Conservation (phyloP, 257 asterid species). For the Rubia yunnanensis region DNA sequence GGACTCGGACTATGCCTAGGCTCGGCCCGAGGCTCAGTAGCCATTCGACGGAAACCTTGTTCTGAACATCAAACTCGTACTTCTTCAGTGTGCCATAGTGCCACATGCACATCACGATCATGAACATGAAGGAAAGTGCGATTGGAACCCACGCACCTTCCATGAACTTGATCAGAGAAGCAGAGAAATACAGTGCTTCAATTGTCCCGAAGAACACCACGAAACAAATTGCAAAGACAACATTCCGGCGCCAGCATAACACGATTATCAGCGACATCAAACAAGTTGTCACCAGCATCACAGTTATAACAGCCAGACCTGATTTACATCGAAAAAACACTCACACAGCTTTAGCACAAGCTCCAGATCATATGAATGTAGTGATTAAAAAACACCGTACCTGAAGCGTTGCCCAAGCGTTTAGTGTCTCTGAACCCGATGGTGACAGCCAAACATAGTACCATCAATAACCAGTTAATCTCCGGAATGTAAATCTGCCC, state of each 20-base stretch:
- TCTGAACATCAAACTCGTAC: conserved; percentile 79
- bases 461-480: conserved; percentile 78
- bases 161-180: conserved; percentile 66
- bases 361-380: neutral
- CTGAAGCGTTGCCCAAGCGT: conserved; percentile 87
- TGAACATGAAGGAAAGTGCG: conserved; percentile 54
- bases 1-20: conserved; percentile 77
- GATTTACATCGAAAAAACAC: conserved; percentile 7
- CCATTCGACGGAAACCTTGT: conserved; percentile 89
- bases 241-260: conserved; percentile 68
- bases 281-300: conserved; percentile 94
- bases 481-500: conserved; percentile 97
- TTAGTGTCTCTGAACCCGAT: conserved; percentile 86
- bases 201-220: conserved; percentile 70
- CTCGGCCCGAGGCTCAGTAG: conserved; percentile 70
- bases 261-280: conserved; percentile 88
- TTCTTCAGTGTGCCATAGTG: conserved; percentile 75
- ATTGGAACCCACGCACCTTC: conserved; percentile 98
- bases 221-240: conserved; percentile 53
- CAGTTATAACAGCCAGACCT: conserved; percentile 94
- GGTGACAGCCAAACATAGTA: conserved; percentile 82
- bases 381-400: conserved; percentile 23
- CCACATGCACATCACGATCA: conserved; percentile 80
- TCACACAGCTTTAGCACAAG: neutral
- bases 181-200: conserved; percentile 73